These are phyloP conservation scores for Alternaria postmessia DNA, from an alignment of 2,329 filamentous ascomycete species.

Conservation along the genomic window DNA sequence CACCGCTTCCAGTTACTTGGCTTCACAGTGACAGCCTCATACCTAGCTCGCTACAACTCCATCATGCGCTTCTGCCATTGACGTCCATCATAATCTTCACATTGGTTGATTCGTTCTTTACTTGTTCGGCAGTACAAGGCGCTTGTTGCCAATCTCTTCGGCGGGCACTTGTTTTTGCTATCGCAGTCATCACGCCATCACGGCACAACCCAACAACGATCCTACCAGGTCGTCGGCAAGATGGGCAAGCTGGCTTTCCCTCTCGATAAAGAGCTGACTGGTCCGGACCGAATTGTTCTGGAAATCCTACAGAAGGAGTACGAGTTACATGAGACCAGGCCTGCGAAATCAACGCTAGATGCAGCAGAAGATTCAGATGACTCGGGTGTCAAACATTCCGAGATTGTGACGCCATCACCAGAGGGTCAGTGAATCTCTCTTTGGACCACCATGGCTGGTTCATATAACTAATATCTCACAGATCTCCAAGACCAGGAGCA, in stretches of 20 bases:
- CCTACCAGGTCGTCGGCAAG: slow-evolving; percentile 3
- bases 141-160: neutral
- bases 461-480: slow-evolving; percentile 14
- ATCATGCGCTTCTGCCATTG: neutral
- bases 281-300: slow-evolving; percentile 42
- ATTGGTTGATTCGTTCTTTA: neutral
- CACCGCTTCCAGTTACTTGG: slow-evolving; percentile 12
- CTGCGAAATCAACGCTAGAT: slow-evolving; percentile 10
- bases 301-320: slow-evolving; percentile 41
- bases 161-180: neutral
- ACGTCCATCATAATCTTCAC: neutral
- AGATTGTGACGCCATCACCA: slow-evolving; percentile 40
- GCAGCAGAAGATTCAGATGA: slow-evolving; percentile 36
- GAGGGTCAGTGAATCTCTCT: slow-evolving; percentile 30
- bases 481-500: slow-evolving; percentile 42
- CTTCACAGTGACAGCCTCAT: neutral
- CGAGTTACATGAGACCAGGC: slow-evolving; percentile 23
- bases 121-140: neutral
- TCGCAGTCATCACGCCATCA: neutral
- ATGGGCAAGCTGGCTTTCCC: slow-evolving; percentile 46
- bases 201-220: neutral
- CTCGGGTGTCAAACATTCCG: slow-evolving; percentile 35
- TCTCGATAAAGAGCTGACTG: slow-evolving; percentile 42
- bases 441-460: neutral
- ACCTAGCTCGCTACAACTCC: neutral